These are phyloP conservation scores for Pichia sorboxylosa DNA, from an alignment of 1,139 yeast genomes.

Conservation along the genomic window DNA sequence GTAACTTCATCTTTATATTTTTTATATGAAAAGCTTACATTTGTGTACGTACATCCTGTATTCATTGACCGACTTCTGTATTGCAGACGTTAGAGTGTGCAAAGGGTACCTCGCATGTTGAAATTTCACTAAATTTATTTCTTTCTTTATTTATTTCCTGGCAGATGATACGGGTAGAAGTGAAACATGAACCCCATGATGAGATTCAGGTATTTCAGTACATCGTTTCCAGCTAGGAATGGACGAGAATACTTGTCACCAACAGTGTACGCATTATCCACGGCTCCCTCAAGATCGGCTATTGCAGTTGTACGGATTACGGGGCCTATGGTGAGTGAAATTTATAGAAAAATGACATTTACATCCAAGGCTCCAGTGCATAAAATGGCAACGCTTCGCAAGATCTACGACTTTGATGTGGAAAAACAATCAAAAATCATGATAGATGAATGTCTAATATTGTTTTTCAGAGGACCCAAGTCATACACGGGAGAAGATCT, in stretches of 20 bases:
- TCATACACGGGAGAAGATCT: conserved; percentile 91
- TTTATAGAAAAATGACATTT: conserved; percentile 38
- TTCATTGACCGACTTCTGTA: too few species aligned
- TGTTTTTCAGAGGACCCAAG: conserved; percentile 62
- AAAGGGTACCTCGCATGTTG: too few species aligned
- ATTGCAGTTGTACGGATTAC: conserved; percentile 77
- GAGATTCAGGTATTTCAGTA: too few species aligned
- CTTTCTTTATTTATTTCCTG: too few species aligned
- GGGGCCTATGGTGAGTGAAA: conserved; percentile 48
- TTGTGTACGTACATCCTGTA: too few species aligned
- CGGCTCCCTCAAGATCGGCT: conserved; percentile 73
- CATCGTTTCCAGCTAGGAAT: too few species aligned
- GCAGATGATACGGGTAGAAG: too few species aligned
- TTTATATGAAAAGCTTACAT: too few species aligned
- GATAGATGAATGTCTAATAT: conserved; percentile 66
- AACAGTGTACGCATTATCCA: conserved; percentile 84
- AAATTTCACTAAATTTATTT: too few species aligned
- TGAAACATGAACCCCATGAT: too few species aligned
- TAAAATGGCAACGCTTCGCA: conserved; percentile 46
- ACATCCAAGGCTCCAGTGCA: conserved; percentile 31
- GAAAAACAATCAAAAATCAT: conserved; percentile 20
- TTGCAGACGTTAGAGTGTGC: too few species aligned
- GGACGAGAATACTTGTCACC: conserved; percentile 6
- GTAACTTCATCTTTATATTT: too few species aligned
- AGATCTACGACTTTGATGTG: conserved; percentile 27